phyloP scores from a whole-genome alignment of 1,284 basidiomycete genomes.

The Volvariella volvacea region DNA sequence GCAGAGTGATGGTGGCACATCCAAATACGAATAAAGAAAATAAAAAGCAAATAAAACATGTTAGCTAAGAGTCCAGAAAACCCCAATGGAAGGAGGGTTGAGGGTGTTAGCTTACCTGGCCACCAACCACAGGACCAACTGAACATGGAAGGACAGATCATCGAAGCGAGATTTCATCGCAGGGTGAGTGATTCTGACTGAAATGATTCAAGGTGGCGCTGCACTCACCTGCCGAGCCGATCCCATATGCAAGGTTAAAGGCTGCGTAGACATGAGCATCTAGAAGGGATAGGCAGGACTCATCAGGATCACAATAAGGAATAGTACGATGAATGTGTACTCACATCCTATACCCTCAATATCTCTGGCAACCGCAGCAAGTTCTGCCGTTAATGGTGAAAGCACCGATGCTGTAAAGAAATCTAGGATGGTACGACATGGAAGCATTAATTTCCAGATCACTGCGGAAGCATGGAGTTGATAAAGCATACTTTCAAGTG shows the following conservation, averaged over 20 bases:
- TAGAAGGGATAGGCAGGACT: slow-evolving; percentile 11
- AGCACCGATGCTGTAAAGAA: slow-evolving; percentile 54
- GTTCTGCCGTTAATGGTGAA: slow-evolving; percentile 56
- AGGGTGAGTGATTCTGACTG: too few relatives aligned
- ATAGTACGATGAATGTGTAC: slow-evolving; percentile 17
- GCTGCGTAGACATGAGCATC: slow-evolving; percentile 64
- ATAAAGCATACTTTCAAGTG: slow-evolving; percentile 42
- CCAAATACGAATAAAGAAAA: too few relatives aligned
- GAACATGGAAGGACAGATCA: slow-evolving; percentile 9
- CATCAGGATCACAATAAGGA: slow-evolving; percentile 11
- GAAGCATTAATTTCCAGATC: not conserved
- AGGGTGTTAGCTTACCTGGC: slow-evolving; percentile 38
- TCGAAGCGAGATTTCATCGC: not conserved
- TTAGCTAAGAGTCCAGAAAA: slow-evolving; percentile 2
- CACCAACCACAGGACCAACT: slow-evolving; percentile 67
- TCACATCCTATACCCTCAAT: slow-evolving; percentile 62
- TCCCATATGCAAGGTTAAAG: slow-evolving; percentile 62
- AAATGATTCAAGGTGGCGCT: slow-evolving; percentile 5
- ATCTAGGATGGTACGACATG: slow-evolving; percentile 25
- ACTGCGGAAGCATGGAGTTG: slow-evolving; percentile 1
- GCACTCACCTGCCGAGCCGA: slow-evolving; percentile 48
- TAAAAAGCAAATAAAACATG: slow-evolving; percentile 3
- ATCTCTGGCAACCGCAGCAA: slow-evolving; percentile 47
- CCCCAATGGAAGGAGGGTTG: slow-evolving; percentile 4
- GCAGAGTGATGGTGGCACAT: too few relatives aligned